Base-by-base conservation (phyloP, 2,329 filamentous ascomycete genomes). In the Ophiosphaerella korrae region DNA sequence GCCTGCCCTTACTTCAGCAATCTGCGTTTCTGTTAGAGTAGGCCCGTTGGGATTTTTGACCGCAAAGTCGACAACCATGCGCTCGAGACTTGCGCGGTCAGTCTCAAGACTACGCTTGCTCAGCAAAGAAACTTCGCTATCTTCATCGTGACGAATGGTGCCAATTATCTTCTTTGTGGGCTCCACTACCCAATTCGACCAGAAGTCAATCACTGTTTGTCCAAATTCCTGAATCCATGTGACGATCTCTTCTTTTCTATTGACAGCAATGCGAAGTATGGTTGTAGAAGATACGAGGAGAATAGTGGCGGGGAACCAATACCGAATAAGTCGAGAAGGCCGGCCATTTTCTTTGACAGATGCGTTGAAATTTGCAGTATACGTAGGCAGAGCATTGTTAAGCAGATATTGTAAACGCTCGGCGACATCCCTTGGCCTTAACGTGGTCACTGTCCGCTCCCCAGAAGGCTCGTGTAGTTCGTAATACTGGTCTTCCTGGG, bases 41-140 rank as follows among this genome's bases (percentile, higher is more conserved):
- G 79, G 79, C 24, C 85, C 82, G 45, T 84, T 81, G 1, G 90
- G 89, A 65, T 92, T 91, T 62, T 96, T 92, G 8, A 87, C 78
- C 4, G 92, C 90, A 77, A 99, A 99, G 62, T 97, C 94, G 33
- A 99, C 88, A 3, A 99, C 95, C 94, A 99, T 99, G 41, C 94
- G 88, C 73, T 99, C 93, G 29, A 99, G 78, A 67, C 92, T 97
- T 46, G 92, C 90, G 29, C 91, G 86, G 70, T 99, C 94, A 1
- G 92, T 92, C 70, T 88, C 87, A 18, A 99, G 82, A 60, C 92
- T 97, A 60, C 93, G 88, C 52, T 91, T 90, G 76, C 92, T 97
- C 89, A 99, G 94, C 59, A 99, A 89, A 38, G 93, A 94, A 58
- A 99, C 93, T 70, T 97, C 93, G 68, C 91, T 96, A 60, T 87